These are phyloP conservation scores for Aulographum hederae DNA, from an alignment of 2,329 filamentous ascomycete genomes.

Conservation along the genomic window DNA sequence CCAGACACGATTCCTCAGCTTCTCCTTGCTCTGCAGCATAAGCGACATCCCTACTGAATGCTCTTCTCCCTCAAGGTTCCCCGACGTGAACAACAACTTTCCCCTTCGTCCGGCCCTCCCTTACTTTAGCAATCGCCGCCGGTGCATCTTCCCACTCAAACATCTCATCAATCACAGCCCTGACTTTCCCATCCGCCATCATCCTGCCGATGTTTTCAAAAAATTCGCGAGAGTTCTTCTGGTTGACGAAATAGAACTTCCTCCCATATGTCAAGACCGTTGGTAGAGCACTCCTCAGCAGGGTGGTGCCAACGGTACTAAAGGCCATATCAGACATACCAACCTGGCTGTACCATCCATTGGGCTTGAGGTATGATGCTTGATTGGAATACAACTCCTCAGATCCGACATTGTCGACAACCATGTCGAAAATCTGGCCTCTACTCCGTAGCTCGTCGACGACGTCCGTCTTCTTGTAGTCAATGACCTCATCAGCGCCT, in stretches of 20 bases:
- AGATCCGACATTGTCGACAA: conserved; percentile 39
- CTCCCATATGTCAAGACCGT: conserved; percentile 31
- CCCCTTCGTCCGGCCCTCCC: conserved; percentile 34
- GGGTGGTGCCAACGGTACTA: conserved; percentile 5
- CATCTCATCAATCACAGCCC: conserved; percentile 34
- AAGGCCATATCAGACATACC: conserved; percentile 4
- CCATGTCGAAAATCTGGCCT: conserved; percentile 31
- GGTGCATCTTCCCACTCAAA: conserved; percentile 38
- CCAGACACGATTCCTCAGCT: no score
- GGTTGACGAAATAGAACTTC: conserved; percentile 12
- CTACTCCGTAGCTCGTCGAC: conserved; percentile 25
- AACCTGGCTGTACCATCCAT: conserved; percentile 27
- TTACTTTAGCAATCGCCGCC: conserved; percentile 39
- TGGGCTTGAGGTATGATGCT: conserved; percentile 30
- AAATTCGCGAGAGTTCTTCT: conserved; percentile 24
- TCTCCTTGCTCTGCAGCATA: no score
- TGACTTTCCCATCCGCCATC: conserved; percentile 41
- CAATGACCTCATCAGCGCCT: conserved; percentile 45
- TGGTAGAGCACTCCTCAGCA: conserved; percentile 24
- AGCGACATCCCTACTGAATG: neutral
- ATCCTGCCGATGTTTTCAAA: conserved; percentile 32
- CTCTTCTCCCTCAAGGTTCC: neutral
- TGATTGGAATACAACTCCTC: conserved; percentile 35
- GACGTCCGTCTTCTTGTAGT: conserved; percentile 33
- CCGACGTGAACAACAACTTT: conserved; percentile 34